Evolutionary conservation across 352 stramenopile species (phyloP), one percentile per base, ranked within the genome.

Genomic region (Phytopythium litorale): DNA sequence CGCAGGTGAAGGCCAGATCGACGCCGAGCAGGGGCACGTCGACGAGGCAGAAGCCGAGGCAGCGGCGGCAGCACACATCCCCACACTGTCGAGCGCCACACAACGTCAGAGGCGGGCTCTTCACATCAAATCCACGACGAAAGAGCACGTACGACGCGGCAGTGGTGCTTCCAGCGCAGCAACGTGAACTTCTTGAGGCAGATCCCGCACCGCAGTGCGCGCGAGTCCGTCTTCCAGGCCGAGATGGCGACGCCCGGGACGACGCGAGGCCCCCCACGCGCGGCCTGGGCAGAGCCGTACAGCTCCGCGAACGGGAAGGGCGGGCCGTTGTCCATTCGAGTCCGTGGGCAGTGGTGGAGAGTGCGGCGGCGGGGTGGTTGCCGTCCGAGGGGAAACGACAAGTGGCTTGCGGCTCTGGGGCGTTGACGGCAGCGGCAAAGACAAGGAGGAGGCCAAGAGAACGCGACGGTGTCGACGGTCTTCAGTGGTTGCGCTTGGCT

Each of bases 131-230:
- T 3, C 60, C 45, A 52, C 0, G 40, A 25, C 15, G 7, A n/a
- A 35, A 8, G 4, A 7, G 38, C 23, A 66, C 76, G 68, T 85
- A 89, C 79, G 56, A 75, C 79, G 65, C 80, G 68, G 54, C 82
- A 91, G 64, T 91, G 82, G 56, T 91, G 79, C 46, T 81, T 84
- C 51, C 82, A 79, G 32, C 82, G 70, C 28, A 91, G 66, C 49
- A 91, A 65, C 1, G 66, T 68, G 53, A 91, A 91, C 50, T 84
- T 86, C 54, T 87, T 87, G 42, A 78, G 60, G 67, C 82, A 91
- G 50, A 89, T 81, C 6, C 75, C 78, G 40, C 82, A 91, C 23
- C 76, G 76, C 28, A 58, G 16, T 2, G 69, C 71, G 21, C 70
- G 72, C 42, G 80, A 70, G 40, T 87, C 75, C 13, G 73, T 62